Conservation (phyloP, 306 rosid species). For the Cicer chorassanicum region DNA sequence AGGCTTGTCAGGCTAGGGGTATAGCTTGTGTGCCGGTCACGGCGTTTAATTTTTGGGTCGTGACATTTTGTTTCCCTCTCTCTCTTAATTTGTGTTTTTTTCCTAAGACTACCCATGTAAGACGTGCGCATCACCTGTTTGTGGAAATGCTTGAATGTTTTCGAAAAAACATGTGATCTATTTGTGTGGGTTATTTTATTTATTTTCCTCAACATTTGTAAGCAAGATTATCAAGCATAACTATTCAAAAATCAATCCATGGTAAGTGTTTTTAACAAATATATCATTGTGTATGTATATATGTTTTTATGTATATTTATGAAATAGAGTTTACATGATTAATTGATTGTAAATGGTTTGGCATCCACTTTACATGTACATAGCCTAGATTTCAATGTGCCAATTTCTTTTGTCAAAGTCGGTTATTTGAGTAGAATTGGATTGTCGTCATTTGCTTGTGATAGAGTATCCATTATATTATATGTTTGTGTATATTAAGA, state of each 20-base stretch:
- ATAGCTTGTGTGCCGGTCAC: too few species aligned
- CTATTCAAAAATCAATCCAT: conserved; percentile 93
- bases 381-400: conserved; percentile 87
- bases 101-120: too few species aligned
- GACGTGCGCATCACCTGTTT: too few species aligned
- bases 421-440: conserved; percentile 58
- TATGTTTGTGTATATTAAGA: too few species aligned
- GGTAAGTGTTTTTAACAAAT: conserved; percentile 61
- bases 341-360: conserved; percentile 32
- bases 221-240: conserved; percentile 94
- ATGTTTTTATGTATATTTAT: conserved; percentile 5
- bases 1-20: too few species aligned
- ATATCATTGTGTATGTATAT: not conserved
- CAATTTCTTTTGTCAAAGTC: conserved; percentile 93
- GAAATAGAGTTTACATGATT: conserved; percentile 16
- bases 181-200: conserved; percentile 86
- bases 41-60: too few species aligned
- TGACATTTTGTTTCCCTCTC: too few species aligned
- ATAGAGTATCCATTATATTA: too few species aligned
- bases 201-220: conserved; percentile 91
- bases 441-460: too few species aligned
- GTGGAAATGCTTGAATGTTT: too few species aligned
- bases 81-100: too few species aligned
- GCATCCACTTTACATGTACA: conserved; percentile 65
- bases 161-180: conserved; percentile 30